phyloP scores from a whole-genome alignment of 495 filamentous ascomycete genomes.

The Daldinia childiae region DNA sequence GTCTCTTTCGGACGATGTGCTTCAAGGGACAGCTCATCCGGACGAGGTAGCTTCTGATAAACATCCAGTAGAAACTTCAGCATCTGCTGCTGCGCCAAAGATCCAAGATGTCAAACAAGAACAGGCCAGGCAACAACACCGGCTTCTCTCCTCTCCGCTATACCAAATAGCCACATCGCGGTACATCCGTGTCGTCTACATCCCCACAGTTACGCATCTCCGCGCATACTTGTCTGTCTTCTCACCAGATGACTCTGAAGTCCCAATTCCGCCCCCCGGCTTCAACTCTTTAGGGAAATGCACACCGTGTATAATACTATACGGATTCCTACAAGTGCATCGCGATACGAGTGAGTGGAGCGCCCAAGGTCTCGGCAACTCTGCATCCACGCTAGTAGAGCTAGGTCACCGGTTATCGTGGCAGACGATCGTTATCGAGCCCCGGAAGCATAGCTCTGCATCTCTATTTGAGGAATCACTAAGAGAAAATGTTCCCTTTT shows the following conservation, averaged over 20 bases:
- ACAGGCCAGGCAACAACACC: slow-evolving; percentile 10
- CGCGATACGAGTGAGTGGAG: slow-evolving; percentile 80
- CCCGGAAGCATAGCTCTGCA: slow-evolving; percentile 19
- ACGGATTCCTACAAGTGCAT: slow-evolving; percentile 75
- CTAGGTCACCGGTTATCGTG: slow-evolving; percentile 58
- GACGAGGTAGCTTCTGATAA: not conserved
- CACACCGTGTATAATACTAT: slow-evolving; percentile 63
- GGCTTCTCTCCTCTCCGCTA: slow-evolving; percentile 70
- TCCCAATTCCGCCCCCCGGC: slow-evolving; percentile 39
- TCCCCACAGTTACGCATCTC: slow-evolving; percentile 77
- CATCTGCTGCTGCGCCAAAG: not conserved
- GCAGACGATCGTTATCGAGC: slow-evolving; percentile 49
- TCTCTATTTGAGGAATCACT: slow-evolving; percentile 52
- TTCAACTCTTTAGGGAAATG: slow-evolving; percentile 4
- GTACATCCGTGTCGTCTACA: slow-evolving; percentile 73
- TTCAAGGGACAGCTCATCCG: not conserved
- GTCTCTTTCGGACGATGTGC: slow-evolving; percentile 50
- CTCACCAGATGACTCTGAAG: slow-evolving; percentile 40
- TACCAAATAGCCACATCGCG: slow-evolving; percentile 73
- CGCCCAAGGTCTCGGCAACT: slow-evolving; percentile 80
- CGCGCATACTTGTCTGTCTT: slow-evolving; percentile 76
- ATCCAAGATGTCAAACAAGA: slow-evolving; percentile 8
- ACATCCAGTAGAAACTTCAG: not conserved
- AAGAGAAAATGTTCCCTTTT: slow-evolving; percentile 66
- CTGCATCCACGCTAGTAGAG: slow-evolving; percentile 73